Conservation (phyloP, 2,329 filamentous ascomycete genomes). For the Beauveria australis region DNA sequence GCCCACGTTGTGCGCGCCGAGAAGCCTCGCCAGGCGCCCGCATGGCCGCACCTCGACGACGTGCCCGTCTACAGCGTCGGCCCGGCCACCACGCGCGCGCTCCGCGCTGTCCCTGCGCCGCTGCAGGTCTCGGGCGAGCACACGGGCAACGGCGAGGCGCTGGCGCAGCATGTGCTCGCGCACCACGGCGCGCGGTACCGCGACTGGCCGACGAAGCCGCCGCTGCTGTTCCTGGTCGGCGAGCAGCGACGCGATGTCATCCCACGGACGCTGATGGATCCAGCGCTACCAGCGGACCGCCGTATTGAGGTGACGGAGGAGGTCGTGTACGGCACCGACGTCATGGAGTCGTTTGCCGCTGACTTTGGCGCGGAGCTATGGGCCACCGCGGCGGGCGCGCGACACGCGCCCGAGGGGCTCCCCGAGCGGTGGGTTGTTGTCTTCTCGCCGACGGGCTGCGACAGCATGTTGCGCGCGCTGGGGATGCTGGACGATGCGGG, state of each 20-base stretch:
- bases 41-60: conserved; percentile 47
- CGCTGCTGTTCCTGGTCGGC: conserved; percentile 80
- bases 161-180: conserved; percentile 69
- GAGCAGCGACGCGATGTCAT: conserved; percentile 88
- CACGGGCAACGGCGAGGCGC: conserved; percentile 73
- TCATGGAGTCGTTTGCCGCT: conserved; percentile 67
- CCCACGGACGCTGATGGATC: conserved; percentile 64
- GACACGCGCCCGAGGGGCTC: conserved; percentile 24
- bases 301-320: conserved; percentile 67
- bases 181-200: conserved; percentile 58
- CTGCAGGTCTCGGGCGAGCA: conserved; percentile 68
- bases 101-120: conserved; percentile 46
- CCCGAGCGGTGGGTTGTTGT: conserved; percentile 64
- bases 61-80: conserved; percentile 70
- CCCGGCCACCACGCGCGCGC: conserved; percentile 68
- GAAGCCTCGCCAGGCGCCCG: conserved; percentile 3
- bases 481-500: conserved; percentile 42
- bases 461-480: conserved; percentile 48
- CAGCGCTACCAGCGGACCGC: conserved; percentile 35
- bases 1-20: conserved; percentile 51
- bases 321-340: conserved; percentile 78
- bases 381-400: background rate
- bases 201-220: conserved; percentile 39
- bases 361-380: conserved; percentile 51
- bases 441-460: conserved; percentile 59